Evolutionary conservation across 148 eudicot genomes (phyloP), one percentile per base, ranked within the genome.

Genomic region (Cornus florida): DNA sequence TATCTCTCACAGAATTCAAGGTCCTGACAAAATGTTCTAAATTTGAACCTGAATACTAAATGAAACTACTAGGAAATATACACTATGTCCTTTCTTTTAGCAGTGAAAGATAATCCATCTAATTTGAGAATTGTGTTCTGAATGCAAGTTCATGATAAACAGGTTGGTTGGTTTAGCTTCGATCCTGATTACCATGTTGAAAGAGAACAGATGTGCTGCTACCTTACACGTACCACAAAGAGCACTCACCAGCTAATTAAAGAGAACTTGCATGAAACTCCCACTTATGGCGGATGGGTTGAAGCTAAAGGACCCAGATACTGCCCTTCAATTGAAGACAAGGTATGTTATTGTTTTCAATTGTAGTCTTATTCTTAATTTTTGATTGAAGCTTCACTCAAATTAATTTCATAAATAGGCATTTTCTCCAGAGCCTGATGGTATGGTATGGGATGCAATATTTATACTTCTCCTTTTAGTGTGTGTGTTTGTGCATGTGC

Each of bases 281-380:
- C 98, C 20, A 97, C 98, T 78, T 97, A 97, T 87, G 99, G 99
- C 83, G 99, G 99, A 64, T 97, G 99, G 99, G 98, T 94, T 73
- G 99, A 97, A 81, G 93, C 99, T 43, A 97, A 92, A 89, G 99
- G 99, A 59, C 99, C 99, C 83, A 90, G 99, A 85, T 97, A 97
- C 87, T 97, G 99, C 84, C 99, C 99, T 60, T 97, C 98, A 39
- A 97, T 97, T 86, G 99, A 97, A 90, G 99, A 97, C 80, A 97
- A 97, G 95, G 99, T 97, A 84, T 8, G 32, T 48, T 23, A 64
- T 43, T 35, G 75, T 31, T 35, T 35, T 35, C 38, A 35, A 35
- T 57, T n/a, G 1, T 62, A 62, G 3, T 74, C 14, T 33, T 11
- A 31, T 32, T 57, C 66, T 60, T 74, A 35, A 32, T 46, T 31